Conservation (phyloP, 495 filamentous ascomycete genomes). For the Letharia columbiana region DNA sequence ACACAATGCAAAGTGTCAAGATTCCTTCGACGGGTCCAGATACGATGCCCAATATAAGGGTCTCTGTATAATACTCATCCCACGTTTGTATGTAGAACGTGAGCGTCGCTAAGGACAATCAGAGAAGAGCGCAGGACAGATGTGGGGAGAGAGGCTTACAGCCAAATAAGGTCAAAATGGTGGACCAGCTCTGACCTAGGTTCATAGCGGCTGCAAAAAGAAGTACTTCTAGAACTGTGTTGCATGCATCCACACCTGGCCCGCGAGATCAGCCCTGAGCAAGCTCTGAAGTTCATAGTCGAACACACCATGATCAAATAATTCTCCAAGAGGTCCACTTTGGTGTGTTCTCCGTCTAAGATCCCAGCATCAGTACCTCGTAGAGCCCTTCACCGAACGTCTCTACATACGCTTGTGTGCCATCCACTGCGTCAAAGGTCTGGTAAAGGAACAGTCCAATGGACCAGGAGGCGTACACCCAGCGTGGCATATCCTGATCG, state of each 20-base stretch:
- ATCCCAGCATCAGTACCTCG: neutral
- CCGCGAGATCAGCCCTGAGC: neutral
- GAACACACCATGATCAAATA: slow-evolving; percentile 72
- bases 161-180: slow-evolving; percentile 75
- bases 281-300: neutral
- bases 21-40: slow-evolving; percentile 96
- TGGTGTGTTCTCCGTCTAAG: slow-evolving; percentile 67
- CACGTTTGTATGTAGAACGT: slow-evolving; percentile 98
- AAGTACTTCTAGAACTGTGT: slow-evolving; percentile 87
- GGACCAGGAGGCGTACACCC: slow-evolving; percentile 92
- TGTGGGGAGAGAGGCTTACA: slow-evolving; percentile 39
- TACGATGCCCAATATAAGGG: slow-evolving; percentile 82
- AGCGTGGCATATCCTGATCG: slow-evolving; percentile 83
- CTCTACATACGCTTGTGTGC: slow-evolving; percentile 59
- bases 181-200: slow-evolving; percentile 86
- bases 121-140: neutral
- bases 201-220: slow-evolving; percentile 88
- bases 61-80: slow-evolving; percentile 98
- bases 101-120: slow-evolving; percentile 47
- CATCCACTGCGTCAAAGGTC: slow-evolving; percentile 96
- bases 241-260: slow-evolving; percentile 79
- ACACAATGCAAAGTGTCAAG: slow-evolving; percentile 72
- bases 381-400: slow-evolving; percentile 37
- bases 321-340: slow-evolving; percentile 86
- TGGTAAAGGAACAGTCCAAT: slow-evolving; percentile 90